Conservation (phyloP, 257 asterid species). For the Ilex aquifolium region DNA sequence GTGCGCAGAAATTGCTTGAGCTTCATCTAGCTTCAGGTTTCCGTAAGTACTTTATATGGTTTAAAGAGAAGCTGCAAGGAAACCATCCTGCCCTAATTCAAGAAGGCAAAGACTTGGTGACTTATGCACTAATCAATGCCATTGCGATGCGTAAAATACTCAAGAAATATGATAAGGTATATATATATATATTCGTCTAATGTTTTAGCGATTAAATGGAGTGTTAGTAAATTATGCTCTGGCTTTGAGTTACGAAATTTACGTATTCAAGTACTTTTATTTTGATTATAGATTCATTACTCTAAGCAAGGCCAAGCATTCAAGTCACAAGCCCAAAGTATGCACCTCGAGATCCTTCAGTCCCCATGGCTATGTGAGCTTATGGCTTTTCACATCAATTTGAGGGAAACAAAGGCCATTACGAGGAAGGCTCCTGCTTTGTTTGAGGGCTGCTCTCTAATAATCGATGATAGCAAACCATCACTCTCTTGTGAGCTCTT, state of each 20-base stretch:
- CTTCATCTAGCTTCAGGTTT: conserved; percentile 74
- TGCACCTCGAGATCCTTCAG: conserved; percentile 86
- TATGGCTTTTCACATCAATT: conserved; percentile 79
- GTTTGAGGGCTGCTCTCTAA: conserved; percentile 60
- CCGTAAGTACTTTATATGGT: conserved; percentile 54
- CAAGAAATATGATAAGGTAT: conserved; percentile 89
- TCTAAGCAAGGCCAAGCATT: conserved; percentile 95
- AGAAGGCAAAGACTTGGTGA: conserved; percentile 76
- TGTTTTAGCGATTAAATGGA: not conserved
- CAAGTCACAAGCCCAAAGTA: conserved; percentile 74
- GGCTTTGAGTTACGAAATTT: not conserved
- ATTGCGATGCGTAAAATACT: conserved; percentile 89
- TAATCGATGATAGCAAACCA: conserved; percentile 53
- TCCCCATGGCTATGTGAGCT: conserved; percentile 97
- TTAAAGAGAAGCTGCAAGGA: conserved; percentile 49
- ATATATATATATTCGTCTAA: conserved; percentile 1
- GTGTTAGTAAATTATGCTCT: not conserved
- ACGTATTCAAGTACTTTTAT: not conserved
- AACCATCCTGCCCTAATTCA: conserved; percentile 52
- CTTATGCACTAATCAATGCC: conserved; percentile 79
- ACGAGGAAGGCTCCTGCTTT: conserved; percentile 33
- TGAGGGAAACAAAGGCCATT: conserved; percentile 33
- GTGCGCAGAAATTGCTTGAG: conserved; percentile 67
- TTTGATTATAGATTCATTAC: conserved; percentile 55
- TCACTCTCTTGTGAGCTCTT: conserved; percentile 67